Base-by-base conservation (phyloP, 2,329 filamentous ascomycete species). In the Chrysoporthe cubensis region DNA sequence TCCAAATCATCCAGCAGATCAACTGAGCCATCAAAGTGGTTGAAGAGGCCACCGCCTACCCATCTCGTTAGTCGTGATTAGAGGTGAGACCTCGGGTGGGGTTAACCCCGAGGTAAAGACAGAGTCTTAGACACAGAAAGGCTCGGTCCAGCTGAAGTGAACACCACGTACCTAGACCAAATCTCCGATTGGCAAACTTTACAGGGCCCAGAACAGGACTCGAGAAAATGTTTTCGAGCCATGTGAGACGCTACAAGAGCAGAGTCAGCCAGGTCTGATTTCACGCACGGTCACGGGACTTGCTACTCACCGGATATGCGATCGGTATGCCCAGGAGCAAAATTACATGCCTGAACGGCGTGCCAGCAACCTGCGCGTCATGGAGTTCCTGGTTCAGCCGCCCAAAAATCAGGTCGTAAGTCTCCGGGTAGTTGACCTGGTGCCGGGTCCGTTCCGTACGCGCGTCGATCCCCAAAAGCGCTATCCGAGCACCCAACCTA, bases 351-450 rank as follows among this genome's bases (percentile, higher is more conserved):
- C 91, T 93, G 73, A 96, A 95, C 0, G 94, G 92, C 32, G 92
- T 88, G 66, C 91, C 91, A 2, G 81, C 86, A 70, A 75, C 86
- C 76, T 80, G 91, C 78, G 77, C 94, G 80, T 78, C 91, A 80
- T 67, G 82, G 78, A 99, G 88, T 76, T 98, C 78, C 52, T 84
- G 80, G 71, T 90, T 86, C 43, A 95, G 84, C 52, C 94, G 88
- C 67, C 89, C 84, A 76, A 97, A 97, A 32, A 98, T 88, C 57
- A 91, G 80, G 65, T 96, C 89, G 75, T 97, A 97, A 0, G 94
- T 97, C 75, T 94, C 91, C 60, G 94, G 91, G 74, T 97, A 97
- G 81, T 97, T 97, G 80, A 98, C 89, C 79, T 97, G 94, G 75
- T 96, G 93, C 48, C 95, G 88, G 9, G 95, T 97, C 34, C 94